These are phyloP conservation scores for Erythrophleum ivorense DNA, from an alignment of 331 rosid genomes.

Conservation along the genomic window DNA sequence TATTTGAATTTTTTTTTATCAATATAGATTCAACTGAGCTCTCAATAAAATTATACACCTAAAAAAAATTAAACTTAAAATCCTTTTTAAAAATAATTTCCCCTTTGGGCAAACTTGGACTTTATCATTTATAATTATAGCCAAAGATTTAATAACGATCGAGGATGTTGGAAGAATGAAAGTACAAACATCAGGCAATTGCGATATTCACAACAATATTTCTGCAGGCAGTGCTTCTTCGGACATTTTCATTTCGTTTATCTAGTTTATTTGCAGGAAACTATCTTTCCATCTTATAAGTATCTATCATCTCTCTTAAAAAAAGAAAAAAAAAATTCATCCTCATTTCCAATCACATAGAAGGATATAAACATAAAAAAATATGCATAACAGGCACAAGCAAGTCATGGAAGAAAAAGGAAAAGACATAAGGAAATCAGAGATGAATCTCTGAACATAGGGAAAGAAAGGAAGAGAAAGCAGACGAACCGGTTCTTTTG, in stretches of 20 bases:
- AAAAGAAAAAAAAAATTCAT: not conserved
- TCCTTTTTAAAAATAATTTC: not conserved
- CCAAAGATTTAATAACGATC: not conserved
- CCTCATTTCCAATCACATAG: not conserved
- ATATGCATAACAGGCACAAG: too few species aligned
- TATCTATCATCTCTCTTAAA: not conserved
- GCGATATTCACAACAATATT: not conserved
- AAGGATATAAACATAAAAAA: too few species aligned
- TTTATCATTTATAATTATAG: not conserved
- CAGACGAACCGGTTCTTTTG: conserved; percentile 55
- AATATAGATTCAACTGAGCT: not conserved
- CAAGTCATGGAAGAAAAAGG: too few species aligned
- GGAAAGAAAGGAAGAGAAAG: not conserved
- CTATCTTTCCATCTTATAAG: not conserved
- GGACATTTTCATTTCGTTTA: too few species aligned
- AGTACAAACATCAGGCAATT: not conserved
- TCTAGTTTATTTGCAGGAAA: too few species aligned
- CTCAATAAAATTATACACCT: too few species aligned
- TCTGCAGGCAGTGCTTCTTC: too few species aligned
- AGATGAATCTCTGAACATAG: not conserved
- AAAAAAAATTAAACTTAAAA: too few species aligned
- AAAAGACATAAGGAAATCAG: not conserved
- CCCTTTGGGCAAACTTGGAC: not conserved
- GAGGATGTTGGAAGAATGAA: not conserved
- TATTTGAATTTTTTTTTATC: not conserved